A percentile compares a stretch with the other conserved stretches of the same genome.
Conservation (phyloP, 2,329 filamentous ascomycete genomes). For the Pochonia chlamydosporia region DNA sequence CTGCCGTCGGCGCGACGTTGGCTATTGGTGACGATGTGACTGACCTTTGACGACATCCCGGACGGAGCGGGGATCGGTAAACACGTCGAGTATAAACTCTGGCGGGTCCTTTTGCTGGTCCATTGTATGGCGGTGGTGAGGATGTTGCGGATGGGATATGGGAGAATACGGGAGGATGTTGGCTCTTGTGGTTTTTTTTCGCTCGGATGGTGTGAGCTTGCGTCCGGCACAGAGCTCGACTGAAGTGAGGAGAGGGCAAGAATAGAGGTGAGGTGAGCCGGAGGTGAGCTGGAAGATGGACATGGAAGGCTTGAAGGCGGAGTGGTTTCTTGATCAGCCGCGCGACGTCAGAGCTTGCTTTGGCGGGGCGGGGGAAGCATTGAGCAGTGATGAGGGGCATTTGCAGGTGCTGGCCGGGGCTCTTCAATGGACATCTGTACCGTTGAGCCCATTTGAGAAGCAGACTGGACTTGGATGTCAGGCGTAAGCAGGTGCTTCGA, state of each 20-base stretch:
- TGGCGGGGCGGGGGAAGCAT: not conserved
- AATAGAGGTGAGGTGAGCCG: not conserved
- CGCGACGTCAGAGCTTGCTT: not conserved
- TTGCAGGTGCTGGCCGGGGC: too few relatives aligned
- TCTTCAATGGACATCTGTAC: too few relatives aligned
- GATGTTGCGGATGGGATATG: not conserved
- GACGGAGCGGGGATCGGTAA: slow-evolving; percentile 83
- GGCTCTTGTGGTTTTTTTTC: not conserved
- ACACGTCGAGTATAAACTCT: slow-evolving; percentile 90
- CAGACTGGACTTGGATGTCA: too few relatives aligned
- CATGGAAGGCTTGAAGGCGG: not conserved
- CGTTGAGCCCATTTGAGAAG: too few relatives aligned
- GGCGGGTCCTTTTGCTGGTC: slow-evolving; percentile 57
- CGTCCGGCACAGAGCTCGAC: not conserved
- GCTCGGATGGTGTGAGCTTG: not conserved
- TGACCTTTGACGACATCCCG: slow-evolving; percentile 89
- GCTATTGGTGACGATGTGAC: slow-evolving; percentile 10
- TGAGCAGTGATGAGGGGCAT: too few relatives aligned
- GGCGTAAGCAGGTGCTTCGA: too few relatives aligned
- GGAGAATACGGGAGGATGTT: not conserved
- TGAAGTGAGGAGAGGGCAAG: not conserved
- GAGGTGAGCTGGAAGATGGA: not conserved
- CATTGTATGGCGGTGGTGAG: slow-evolving; percentile 7
- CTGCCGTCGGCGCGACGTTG: not conserved
- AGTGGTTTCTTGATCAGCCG: not conserved